A percentile compares a stretch with the other conserved stretches of the same genome.
Conservation (phyloP, 768 basidiomycete genomes). For the Rhodosporidiobolus odoratus region DNA sequence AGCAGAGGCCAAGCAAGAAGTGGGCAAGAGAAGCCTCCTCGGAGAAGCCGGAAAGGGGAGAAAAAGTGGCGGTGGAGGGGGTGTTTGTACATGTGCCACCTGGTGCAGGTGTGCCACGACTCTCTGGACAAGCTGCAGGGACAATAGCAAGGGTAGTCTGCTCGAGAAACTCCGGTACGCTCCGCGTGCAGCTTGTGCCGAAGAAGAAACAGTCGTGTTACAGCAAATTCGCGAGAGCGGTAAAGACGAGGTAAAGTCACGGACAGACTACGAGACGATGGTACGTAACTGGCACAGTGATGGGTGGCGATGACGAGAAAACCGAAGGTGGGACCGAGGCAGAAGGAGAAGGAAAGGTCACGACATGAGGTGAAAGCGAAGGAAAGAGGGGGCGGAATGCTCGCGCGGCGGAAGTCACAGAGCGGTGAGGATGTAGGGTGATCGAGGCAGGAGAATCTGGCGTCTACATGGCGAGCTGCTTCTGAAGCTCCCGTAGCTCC, state of each 20-base stretch:
- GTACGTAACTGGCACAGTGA: background rate
- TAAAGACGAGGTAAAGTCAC: background rate
- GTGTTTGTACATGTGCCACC: no score
- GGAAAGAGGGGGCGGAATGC: background rate
- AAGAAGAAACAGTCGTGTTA: no score
- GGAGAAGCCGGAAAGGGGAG: no score
- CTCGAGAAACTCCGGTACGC: no score
- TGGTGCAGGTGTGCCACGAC: no score
- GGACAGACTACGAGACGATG: background rate
- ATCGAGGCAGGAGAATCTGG: background rate
- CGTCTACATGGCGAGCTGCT: slow-evolving; percentile 68
- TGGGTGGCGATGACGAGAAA: background rate
- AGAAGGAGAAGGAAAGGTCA: background rate
- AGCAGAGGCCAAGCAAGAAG: no score
- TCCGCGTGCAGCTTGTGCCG: no score
- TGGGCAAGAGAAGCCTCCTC: no score
- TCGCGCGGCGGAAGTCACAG: background rate
- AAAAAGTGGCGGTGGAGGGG: no score
- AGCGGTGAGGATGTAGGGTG: background rate
- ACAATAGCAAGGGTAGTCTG: no score
- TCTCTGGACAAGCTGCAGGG: no score
- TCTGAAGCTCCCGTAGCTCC: slow-evolving; percentile 82
- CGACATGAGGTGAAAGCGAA: background rate
- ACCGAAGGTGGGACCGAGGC: background rate
- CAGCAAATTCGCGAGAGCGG: background rate